Evolutionary conservation across 768 basidiomycete species (phyloP).

Genomic region (Leccinellum albellum): DNA sequence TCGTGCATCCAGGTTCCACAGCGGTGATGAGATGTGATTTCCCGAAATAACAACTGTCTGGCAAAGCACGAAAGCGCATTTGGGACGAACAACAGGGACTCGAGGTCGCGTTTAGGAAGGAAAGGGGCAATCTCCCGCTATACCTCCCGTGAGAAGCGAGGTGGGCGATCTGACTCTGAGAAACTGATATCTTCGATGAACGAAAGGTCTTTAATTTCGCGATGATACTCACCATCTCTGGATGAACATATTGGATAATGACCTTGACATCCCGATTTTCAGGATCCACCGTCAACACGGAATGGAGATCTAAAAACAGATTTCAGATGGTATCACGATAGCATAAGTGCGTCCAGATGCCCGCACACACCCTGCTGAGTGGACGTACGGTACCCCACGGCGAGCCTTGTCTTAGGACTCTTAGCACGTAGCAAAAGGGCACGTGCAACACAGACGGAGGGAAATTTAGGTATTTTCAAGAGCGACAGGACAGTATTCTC

Average conservation of each 20-base stretch:
- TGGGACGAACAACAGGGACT: slow-evolving; percentile 58
- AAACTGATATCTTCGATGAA: slow-evolving; percentile 18
- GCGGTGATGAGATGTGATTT: slow-evolving; percentile 55
- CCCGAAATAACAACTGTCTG: slow-evolving; percentile 61
- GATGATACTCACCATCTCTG: slow-evolving; percentile 48
- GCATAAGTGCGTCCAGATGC: background rate
- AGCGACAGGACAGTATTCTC: slow-evolving; percentile 76
- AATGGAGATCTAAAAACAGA: slow-evolving; percentile 52
- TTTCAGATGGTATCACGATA: slow-evolving; percentile 5
- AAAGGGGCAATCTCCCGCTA: slow-evolving; percentile 67
- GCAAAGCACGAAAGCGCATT: slow-evolving; percentile 67
- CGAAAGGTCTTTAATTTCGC: background rate
- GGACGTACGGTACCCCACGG: slow-evolving; percentile 54
- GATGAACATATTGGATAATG: slow-evolving; percentile 49
- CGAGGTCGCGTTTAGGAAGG: slow-evolving; percentile 62
- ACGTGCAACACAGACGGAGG: slow-evolving; percentile 49
- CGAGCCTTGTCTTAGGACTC: slow-evolving; percentile 63
- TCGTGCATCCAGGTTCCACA: slow-evolving; percentile 22
- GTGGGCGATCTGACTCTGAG: slow-evolving; percentile 39
- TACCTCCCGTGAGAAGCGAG: slow-evolving; percentile 62
- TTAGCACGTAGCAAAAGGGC: slow-evolving; percentile 67
- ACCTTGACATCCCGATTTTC: slow-evolving; percentile 66
- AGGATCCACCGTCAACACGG: slow-evolving; percentile 59
- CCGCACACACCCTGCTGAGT: slow-evolving; percentile 56
- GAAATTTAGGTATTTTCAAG: slow-evolving; percentile 52